Percentiles rank a stretch among this genome's conserved stretches.
Evolutionary conservation across 805 yeast genomes (phyloP).

Genomic region (Yarrowia sp.): DNA sequence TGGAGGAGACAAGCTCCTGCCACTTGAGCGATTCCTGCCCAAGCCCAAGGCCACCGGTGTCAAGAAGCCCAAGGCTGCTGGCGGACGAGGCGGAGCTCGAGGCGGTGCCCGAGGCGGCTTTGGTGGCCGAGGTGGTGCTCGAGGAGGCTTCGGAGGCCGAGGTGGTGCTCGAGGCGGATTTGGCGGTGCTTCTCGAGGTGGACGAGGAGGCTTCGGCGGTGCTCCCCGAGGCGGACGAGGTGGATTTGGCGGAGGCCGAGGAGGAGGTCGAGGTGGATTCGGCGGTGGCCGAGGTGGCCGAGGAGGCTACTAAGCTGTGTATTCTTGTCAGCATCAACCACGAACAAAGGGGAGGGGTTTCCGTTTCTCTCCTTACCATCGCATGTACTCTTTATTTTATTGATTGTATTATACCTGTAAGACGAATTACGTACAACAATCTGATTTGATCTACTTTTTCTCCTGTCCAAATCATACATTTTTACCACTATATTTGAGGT

Average conservation of each 20-base stretch:
- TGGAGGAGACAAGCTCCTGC: constrained; percentile 93
- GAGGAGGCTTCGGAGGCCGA: constrained; percentile 45
- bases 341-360: neutral
- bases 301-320: constrained; percentile 31
- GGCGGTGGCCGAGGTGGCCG: constrained; percentile 34
- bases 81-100: constrained; percentile 56
- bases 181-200: constrained; percentile 45
- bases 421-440: too few relatives aligned
- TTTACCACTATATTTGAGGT: neutral
- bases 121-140: constrained; percentile 52
- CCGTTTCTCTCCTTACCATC: neutral
- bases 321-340: constrained; percentile 4
- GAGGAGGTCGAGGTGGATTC: constrained; percentile 35
- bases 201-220: constrained; percentile 47
- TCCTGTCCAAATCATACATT: too few relatives aligned
- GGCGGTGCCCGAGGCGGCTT: constrained; percentile 54
- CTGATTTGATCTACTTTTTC: too few relatives aligned
- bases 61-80: constrained; percentile 68
- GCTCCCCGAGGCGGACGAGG: constrained; percentile 41
- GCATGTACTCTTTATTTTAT: constrained; percentile 39
- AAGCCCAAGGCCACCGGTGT: constrained; percentile 92
- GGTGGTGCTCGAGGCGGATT: constrained; percentile 45
- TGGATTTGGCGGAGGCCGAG: constrained; percentile 39
- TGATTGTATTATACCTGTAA: constrained; percentile 29
- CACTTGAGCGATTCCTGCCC: constrained; percentile 95